Evolutionary conservation across 2,329 filamentous ascomycete species (phyloP), one percentile per base, ranked within the genome.

Genomic region (Akanthomyces lecanii): DNA sequence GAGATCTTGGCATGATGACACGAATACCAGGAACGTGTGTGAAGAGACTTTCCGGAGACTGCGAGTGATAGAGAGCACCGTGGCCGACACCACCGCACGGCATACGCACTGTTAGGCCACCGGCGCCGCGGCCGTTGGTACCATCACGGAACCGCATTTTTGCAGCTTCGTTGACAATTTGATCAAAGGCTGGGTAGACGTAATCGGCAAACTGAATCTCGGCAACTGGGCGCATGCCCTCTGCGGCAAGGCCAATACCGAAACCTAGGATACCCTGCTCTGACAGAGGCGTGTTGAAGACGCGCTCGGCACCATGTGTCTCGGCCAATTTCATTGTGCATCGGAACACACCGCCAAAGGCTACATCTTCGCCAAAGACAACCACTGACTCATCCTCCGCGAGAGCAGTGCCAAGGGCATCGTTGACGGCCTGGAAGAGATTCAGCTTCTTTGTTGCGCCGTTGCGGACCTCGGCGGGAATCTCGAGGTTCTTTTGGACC

Each of bases 171-270:
- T 97, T 97, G 71, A 97, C 92, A 38, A 97, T 84, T 78, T 97
- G 92, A 71, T 97, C 92, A 70, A 96, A 97, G 0, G 93, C 92
- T 3, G 93, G 93, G 73, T 88, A 97, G 61, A 97, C 88, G 73
- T 97, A 97, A 73, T 97, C 93, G 64, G 93, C 93, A 72, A 97
- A 97, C 74, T 97, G 93, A 62, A 97, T 92, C 79, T 99, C 95
- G 0, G 94, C 94, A 28, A 98, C 85, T 0, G 95, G 92, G 63
- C 89, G 89, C 90, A 97, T 92, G 28, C 94, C 94, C 78, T 97
- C 90, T 7, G 91, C 91, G 0, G 94, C 93, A 42, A 89, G 86
- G 2, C 95, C 95, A 68, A 98, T 92, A 12, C 89, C 95, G 72
- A 98, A 98, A 0, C 95, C 95, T 64, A 96, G 84, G 67, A 99